Evolutionary conservation across 306 rosid genomes (phyloP).

Genomic region (Betula pendula): DNA sequence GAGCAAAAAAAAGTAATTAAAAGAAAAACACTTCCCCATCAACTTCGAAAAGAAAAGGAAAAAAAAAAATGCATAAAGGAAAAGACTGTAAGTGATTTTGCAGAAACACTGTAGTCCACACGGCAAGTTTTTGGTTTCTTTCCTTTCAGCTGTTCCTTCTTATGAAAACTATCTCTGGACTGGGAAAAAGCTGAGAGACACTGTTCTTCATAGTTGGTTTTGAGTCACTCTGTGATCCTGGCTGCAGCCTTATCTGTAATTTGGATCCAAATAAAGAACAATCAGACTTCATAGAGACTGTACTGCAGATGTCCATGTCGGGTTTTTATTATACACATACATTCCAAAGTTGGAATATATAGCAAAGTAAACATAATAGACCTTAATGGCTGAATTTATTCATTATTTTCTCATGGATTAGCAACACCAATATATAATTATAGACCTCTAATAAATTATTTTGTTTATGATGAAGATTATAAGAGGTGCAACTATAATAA

Average conservation of each 20-base stretch:
- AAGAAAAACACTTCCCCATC: slow-evolving; percentile 39
- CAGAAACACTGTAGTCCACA: slow-evolving; percentile 26
- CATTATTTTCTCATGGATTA: background rate
- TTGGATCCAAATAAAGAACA: slow-evolving; percentile 4
- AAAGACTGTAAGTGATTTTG: background rate
- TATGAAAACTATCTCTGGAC: slow-evolving; percentile 42
- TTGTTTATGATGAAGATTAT: too few relatives aligned
- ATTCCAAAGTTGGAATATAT: background rate
- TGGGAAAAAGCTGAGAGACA: slow-evolving; percentile 36
- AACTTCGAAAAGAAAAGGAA: slow-evolving; percentile 19
- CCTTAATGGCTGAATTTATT: background rate
- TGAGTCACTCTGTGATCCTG: slow-evolving; percentile 34
- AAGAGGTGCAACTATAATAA: background rate
- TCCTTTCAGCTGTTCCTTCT: slow-evolving; percentile 47
- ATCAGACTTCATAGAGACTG: slow-evolving; percentile 8
- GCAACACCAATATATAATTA: background rate
- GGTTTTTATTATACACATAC: background rate
- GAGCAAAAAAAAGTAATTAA: slow-evolving; percentile 31
- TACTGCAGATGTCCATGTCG: background rate
- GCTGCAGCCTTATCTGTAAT: slow-evolving; percentile 54
- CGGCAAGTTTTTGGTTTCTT: slow-evolving; percentile 15
- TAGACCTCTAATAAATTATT: too few relatives aligned
- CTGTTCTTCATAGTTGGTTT: slow-evolving; percentile 30
- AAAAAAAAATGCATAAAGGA: background rate
- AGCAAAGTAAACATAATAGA: background rate